Evolutionary conservation across 2,329 filamentous ascomycete genomes (phyloP).

Genomic region (Beauveria pseudobassiana): DNA sequence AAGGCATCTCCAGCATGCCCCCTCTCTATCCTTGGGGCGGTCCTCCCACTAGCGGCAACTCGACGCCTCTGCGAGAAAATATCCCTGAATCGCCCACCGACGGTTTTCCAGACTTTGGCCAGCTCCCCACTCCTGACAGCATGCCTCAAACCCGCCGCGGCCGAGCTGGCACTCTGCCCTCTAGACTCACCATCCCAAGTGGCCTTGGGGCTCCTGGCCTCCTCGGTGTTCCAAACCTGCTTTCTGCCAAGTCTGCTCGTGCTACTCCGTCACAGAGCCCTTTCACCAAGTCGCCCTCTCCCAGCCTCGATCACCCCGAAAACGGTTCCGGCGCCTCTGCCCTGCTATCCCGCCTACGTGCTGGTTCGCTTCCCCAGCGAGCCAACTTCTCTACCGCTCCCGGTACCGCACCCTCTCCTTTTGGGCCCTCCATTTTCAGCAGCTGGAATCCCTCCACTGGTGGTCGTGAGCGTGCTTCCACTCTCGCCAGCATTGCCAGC

Average conservation of each 20-base stretch:
- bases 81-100: slow-evolving; percentile 96
- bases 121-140: slow-evolving; percentile 58
- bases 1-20: slow-evolving; percentile 66
- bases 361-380: slow-evolving; percentile 90
- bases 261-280: slow-evolving; percentile 82
- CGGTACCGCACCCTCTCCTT: slow-evolving; percentile 52
- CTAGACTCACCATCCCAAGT: slow-evolving; percentile 76
- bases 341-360: slow-evolving; percentile 75
- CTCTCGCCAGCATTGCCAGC: slow-evolving; percentile 73
- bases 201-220: slow-evolving; percentile 44
- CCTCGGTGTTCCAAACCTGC: slow-evolving; percentile 44
- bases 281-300: slow-evolving; percentile 61
- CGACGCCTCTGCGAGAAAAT: slow-evolving; percentile 90
- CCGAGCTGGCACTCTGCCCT: slow-evolving; percentile 92
- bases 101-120: slow-evolving; percentile 85
- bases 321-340: slow-evolving; percentile 61
- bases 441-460: slow-evolving; percentile 65
- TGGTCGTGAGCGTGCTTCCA: slow-evolving; percentile 75
- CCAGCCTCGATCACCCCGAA: slow-evolving; percentile 42
- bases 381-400: slow-evolving; percentile 57
- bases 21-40: slow-evolving; percentile 80
- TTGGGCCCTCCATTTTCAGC: slow-evolving; percentile 85
- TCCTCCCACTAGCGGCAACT: slow-evolving; percentile 91
- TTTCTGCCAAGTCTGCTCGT: slow-evolving; percentile 68
- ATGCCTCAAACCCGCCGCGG: slow-evolving; percentile 68